Evolutionary conservation across 139 green algal species (phyloP).

Genomic region (Chlorella sp.): DNA sequence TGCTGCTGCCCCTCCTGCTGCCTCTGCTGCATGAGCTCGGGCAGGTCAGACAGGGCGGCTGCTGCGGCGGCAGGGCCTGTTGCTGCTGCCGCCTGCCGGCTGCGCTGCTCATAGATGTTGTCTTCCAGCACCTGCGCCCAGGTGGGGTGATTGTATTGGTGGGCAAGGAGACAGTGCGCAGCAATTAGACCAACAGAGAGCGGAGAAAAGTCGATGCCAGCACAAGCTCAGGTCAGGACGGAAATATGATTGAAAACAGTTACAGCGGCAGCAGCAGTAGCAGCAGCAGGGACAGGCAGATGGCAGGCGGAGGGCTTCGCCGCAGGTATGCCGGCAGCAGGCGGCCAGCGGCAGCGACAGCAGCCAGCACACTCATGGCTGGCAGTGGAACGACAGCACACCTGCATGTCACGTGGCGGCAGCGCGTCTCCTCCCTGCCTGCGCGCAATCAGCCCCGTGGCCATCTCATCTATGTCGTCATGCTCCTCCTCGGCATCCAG

Average conservation of each 20-base stretch:
- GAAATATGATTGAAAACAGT: not conserved
- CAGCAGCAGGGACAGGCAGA: too few species aligned
- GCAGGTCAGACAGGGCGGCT: not conserved
- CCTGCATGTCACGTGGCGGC: slow-evolving; percentile 13
- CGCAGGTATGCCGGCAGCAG: too few species aligned
- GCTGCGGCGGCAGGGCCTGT: not conserved
- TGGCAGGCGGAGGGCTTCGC: too few species aligned
- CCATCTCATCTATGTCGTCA: slow-evolving; percentile 36
- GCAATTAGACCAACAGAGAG: too few species aligned
- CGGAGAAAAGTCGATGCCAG: too few species aligned
- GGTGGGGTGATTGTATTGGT: not conserved
- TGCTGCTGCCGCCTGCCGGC: not conserved
- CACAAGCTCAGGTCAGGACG: too few species aligned
- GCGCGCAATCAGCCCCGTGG: not conserved
- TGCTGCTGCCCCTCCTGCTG: not conserved
- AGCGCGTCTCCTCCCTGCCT: not conserved
- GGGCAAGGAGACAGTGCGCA: not conserved
- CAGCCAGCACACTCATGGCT: not conserved
- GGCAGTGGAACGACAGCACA: too few species aligned
- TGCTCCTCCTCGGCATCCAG: slow-evolving; percentile 58
- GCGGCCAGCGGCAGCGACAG: too few species aligned
- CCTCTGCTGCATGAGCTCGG: not conserved
- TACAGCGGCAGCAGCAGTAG: not conserved
- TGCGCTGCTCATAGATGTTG: slow-evolving; percentile 31
- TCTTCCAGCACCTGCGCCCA: slow-evolving; percentile 32